Percentiles rank a stretch among this genome's conserved stretches.
Conservation (phyloP, 2,329 filamentous ascomycete species). For the Cladosporium sp. region DNA sequence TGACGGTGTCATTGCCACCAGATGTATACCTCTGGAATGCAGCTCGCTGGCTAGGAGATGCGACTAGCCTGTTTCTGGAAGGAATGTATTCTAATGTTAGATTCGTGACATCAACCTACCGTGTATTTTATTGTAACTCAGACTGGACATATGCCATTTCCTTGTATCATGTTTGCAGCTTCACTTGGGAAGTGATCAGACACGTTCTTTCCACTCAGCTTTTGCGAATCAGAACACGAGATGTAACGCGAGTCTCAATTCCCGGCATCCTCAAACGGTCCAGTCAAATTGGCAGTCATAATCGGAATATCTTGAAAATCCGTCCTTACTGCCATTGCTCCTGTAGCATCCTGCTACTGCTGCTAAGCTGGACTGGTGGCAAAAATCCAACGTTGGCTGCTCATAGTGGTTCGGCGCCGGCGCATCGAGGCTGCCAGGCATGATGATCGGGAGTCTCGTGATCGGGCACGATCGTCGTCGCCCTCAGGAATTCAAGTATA, state of each 20-base stretch:
- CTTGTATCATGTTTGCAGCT: neutral
- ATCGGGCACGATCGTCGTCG: neutral
- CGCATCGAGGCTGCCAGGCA: neutral
- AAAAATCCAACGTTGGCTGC: too few species aligned
- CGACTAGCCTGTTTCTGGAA: neutral
- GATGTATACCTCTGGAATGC: conserved; percentile 5
- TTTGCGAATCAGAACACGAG: neutral
- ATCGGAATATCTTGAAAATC: neutral
- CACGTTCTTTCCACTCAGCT: neutral
- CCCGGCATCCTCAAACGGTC: neutral
- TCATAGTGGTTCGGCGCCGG: neutral
- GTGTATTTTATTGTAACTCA: neutral
- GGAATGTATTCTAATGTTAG: neutral
- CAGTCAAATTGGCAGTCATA: neutral
- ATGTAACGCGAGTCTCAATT: neutral
- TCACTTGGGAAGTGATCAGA: neutral
- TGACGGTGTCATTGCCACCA: neutral
- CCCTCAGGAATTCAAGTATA: neutral
- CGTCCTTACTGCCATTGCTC: neutral
- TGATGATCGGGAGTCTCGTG: neutral
- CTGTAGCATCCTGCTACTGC: neutral
- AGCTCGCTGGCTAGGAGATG: conserved; percentile 8
- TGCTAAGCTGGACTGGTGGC: too few species aligned
- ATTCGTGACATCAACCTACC: neutral
- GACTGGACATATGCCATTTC: neutral